Evolutionary conservation across 2,329 filamentous ascomycete genomes (phyloP), one percentile per base, ranked within the genome.

Genomic region (Colletotrichum tabaci): DNA sequence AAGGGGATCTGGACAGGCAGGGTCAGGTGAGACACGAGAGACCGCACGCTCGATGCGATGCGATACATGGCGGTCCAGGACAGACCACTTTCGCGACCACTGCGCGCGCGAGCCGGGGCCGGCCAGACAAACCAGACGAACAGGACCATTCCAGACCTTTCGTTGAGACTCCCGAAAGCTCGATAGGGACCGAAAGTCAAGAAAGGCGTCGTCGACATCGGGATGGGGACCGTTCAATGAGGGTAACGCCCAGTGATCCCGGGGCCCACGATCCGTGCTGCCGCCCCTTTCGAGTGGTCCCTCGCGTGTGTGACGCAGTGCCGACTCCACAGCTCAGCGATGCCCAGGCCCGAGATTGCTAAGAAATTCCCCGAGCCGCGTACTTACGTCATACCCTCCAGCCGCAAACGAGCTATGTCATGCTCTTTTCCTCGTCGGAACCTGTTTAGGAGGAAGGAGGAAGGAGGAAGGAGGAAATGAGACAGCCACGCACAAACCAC

Each of bases 301-400:
- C 18, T 44, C 21, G 53, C 30, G 38, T 38, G 52, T 56, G 69
- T 71, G 69, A 71, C 69, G 65, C 69, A 71, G n/a, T 71, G 23
- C 58, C 16, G 15, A 42, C 69, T 68, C 69, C 69, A 63, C 68
- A 53, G 64, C 50, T 53, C 44, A 13, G 53, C 46, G 21, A 30
- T 18, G 56, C 58, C 35, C 44, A 38, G n/a, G n/a, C 42, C 23
- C n/a, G 26, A 66, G n/a, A 12, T 38, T 23, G 9, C 49, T 50
- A 46, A 67, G 15, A 42, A 67, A 65, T 30, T 30, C 53, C 42
- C 58, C 58, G 69, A 71, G 69, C 69, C 69, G 69, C 69, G 55
- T 60, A 69, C 69, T 65, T 71, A 69, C 69, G 69, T 71, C 69
- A 71, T 71, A 58, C 30, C 15, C 30, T 52, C 26, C 44, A 38